Percentiles rank a stretch among this genome's conserved stretches.
Conservation (phyloP, 1,284 basidiomycete genomes). For the Naganishia cerealis region DNA sequence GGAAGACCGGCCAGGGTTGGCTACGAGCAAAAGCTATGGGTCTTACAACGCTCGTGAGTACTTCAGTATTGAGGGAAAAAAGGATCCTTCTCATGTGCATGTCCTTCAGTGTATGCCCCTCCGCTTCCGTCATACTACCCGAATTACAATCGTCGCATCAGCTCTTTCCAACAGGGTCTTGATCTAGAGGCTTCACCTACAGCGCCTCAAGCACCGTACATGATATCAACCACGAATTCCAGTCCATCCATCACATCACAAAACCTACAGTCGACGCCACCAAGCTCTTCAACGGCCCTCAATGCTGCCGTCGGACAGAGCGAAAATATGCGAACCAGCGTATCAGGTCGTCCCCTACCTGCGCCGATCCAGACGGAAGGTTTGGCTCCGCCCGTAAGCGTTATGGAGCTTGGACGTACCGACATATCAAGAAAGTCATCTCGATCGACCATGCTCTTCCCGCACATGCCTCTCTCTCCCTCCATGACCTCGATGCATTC, state of each 20-base stretch:
- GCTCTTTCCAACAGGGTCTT: neutral
- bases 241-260: constrained; percentile 11
- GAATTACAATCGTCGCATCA: constrained; percentile 16
- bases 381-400: constrained; percentile 11
- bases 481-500: constrained; percentile 41
- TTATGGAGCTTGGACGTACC: constrained; percentile 36
- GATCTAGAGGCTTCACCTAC: constrained; percentile 3
- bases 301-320: neutral
- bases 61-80: neutral
- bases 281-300: constrained; percentile 19
- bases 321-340: neutral
- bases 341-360: constrained; percentile 2
- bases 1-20: constrained; percentile 26
- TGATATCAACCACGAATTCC: constrained; percentile 3
- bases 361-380: constrained; percentile 17
- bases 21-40: constrained; percentile 34
- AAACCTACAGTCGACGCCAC: constrained; percentile 10
- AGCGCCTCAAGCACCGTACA: constrained; percentile 11
- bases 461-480: constrained; percentile 31
- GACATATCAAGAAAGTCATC: constrained; percentile 34
- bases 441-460: constrained; percentile 27
- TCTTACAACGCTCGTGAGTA: constrained; percentile 28
- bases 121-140: constrained; percentile 23
- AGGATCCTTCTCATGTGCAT: neutral
- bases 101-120: constrained; percentile 5